Conservation (phyloP, 805 yeast genomes). For the Yarrowia phangngaensis region DNA sequence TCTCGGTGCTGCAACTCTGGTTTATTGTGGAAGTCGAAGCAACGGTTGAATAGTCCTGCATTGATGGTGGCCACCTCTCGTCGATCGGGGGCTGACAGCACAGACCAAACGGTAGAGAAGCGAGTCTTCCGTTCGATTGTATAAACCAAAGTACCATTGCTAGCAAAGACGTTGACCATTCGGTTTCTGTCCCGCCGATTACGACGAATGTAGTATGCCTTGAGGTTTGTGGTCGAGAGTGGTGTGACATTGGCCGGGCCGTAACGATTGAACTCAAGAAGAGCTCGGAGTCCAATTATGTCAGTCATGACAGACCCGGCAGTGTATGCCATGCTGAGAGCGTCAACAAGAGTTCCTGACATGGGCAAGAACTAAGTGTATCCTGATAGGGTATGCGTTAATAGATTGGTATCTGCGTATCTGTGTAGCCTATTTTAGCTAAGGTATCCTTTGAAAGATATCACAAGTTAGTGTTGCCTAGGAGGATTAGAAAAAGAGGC, state of each 20-base stretch:
- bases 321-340: constrained; percentile 22
- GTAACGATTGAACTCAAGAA: constrained; percentile 23
- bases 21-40: constrained; percentile 50
- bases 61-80: constrained; percentile 50
- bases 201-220: constrained; percentile 48
- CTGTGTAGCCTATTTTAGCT: too few species aligned
- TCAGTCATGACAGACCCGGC: constrained; percentile 24
- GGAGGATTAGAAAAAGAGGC: too few species aligned
- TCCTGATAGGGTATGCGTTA: background rate
- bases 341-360: constrained; percentile 20
- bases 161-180: constrained; percentile 49
- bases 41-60: constrained; percentile 47
- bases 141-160: constrained; percentile 46
- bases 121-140: constrained; percentile 52
- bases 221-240: constrained; percentile 32
- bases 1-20: constrained; percentile 47
- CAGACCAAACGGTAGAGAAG: constrained; percentile 51
- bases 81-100: constrained; percentile 46
- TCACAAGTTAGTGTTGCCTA: too few species aligned
- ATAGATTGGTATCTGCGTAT: too few species aligned
- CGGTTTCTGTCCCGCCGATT: constrained; percentile 48
- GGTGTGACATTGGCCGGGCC: constrained; percentile 20
- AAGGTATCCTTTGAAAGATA: too few species aligned
- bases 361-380: too few species aligned
- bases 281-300: constrained; percentile 20